Conservation (phyloP, 257 asterid species). For the Verbascum thapsus region DNA sequence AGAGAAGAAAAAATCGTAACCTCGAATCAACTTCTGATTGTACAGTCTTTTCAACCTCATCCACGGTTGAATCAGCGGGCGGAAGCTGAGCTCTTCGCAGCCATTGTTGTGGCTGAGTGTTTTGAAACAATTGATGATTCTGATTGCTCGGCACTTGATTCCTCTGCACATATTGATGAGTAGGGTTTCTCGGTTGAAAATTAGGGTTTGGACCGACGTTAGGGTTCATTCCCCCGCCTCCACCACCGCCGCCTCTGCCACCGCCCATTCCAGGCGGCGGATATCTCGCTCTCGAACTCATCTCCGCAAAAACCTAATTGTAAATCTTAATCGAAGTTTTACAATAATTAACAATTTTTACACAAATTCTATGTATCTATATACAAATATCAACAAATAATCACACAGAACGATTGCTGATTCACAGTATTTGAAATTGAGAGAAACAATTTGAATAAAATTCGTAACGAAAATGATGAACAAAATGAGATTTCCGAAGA, state of each 20-base stretch:
- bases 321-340: slow-evolving; percentile 25
- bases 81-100: slow-evolving; percentile 60
- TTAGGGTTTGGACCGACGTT: slow-evolving; percentile 54
- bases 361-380: too few relatives aligned
- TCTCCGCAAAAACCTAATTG: slow-evolving; percentile 55
- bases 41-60: slow-evolving; percentile 86
- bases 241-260: slow-evolving; percentile 56
- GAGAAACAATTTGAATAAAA: too few relatives aligned
- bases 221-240: slow-evolving; percentile 59
- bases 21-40: slow-evolving; percentile 87
- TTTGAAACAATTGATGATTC: slow-evolving; percentile 54
- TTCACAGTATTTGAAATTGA: too few relatives aligned
- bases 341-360: too few relatives aligned
- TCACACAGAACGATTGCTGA: too few relatives aligned
- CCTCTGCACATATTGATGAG: slow-evolving; percentile 74
- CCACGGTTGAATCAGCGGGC: slow-evolving; percentile 50
- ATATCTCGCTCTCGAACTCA: slow-evolving; percentile 80
- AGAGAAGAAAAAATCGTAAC: slow-evolving; percentile 33
- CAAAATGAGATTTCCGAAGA: too few relatives aligned
- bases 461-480: too few relatives aligned
- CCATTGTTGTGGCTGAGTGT: slow-evolving; percentile 88
- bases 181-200: slow-evolving; percentile 62
- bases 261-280: slow-evolving; percentile 94
- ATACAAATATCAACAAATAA: too few relatives aligned
- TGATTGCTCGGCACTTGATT: slow-evolving; percentile 50